Evolutionary conservation across 176 grass and related monocot species (phyloP).

Genomic region (Zea mays): Zm-B73-REFERENCE-NAM-5.0 NC_050104.1:99337501-99338000

Average conservation of each 20-base stretch:
- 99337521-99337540: slow-evolving; percentile 68
- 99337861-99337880: neutral
- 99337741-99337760: slow-evolving; percentile 17
- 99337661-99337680: neutral
- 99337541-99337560: slow-evolving; percentile 71
- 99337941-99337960: slow-evolving; percentile 94
- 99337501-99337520: slow-evolving; percentile 58
- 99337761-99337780: slow-evolving; percentile 10
- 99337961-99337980: slow-evolving; percentile 79
- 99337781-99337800: neutral
- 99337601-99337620: slow-evolving; percentile 51
- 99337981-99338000: slow-evolving; percentile 73
- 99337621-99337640: slow-evolving; percentile 13
- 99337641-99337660: slow-evolving; percentile 36
- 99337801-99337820: neutral
- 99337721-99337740: neutral
- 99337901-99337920: slow-evolving; percentile 98
- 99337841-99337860: neutral
- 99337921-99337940: slow-evolving; percentile 96
- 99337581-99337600: slow-evolving; percentile 92
- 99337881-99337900: slow-evolving; percentile 32
- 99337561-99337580: slow-evolving; percentile 53
- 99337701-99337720: neutral
- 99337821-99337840: neutral
- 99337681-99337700: neutral